Percentiles rank a stretch among this genome's conserved stretches.
These are phyloP conservation scores for Diatrype stigma DNA, from an alignment of 2,329 filamentous ascomycete genomes.

Conservation along the genomic window DNA sequence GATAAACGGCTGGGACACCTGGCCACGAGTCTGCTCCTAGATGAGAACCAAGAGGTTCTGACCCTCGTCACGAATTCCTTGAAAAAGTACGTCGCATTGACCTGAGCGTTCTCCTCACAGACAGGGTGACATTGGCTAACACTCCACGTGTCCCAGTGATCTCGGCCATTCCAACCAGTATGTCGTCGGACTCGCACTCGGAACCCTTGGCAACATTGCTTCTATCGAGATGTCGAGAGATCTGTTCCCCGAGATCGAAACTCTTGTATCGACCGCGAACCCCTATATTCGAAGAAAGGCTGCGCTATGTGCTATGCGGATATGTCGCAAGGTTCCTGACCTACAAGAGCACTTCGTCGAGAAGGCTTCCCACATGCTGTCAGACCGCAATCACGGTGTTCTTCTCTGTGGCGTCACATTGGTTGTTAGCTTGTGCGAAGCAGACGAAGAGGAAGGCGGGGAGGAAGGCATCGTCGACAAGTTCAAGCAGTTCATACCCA, in stretches of 20 bases:
- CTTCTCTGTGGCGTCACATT: slow-evolving; percentile 87
- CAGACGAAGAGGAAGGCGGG: slow-evolving; percentile 87
- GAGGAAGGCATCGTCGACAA: slow-evolving; percentile 86
- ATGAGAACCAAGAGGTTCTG: slow-evolving; percentile 97
- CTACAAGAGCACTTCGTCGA: slow-evolving; percentile 96
- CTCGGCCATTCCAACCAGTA: slow-evolving; percentile 97
- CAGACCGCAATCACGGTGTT: slow-evolving; percentile 94
- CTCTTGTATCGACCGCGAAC: slow-evolving; percentile 84
- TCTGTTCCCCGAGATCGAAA: slow-evolving; percentile 93
- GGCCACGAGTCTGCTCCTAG: slow-evolving; percentile 90
- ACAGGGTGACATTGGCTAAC: slow-evolving; percentile 28
- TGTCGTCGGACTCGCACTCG: slow-evolving; percentile 92
- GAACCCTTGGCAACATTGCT: slow-evolving; percentile 95
- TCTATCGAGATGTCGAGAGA: slow-evolving; percentile 98
- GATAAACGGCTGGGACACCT: slow-evolving; percentile 96
- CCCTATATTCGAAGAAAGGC: slow-evolving; percentile 98
- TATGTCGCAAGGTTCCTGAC: slow-evolving; percentile 96
- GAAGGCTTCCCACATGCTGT: slow-evolving; percentile 81
- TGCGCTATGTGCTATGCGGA: slow-evolving; percentile 97
- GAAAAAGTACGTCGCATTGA: slow-evolving; percentile 67
- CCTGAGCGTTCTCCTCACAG: not conserved
- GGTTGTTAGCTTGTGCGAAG: slow-evolving; percentile 88
- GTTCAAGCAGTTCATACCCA: slow-evolving; percentile 81
- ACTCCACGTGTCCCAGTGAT: slow-evolving; percentile 55
- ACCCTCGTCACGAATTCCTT: slow-evolving; percentile 96